A percentile compares a stretch with the other conserved stretches of the same genome.
Evolutionary conservation across 106 monocot genomes (phyloP).

Genomic region (Dendrobium chrysotoxum): DNA sequence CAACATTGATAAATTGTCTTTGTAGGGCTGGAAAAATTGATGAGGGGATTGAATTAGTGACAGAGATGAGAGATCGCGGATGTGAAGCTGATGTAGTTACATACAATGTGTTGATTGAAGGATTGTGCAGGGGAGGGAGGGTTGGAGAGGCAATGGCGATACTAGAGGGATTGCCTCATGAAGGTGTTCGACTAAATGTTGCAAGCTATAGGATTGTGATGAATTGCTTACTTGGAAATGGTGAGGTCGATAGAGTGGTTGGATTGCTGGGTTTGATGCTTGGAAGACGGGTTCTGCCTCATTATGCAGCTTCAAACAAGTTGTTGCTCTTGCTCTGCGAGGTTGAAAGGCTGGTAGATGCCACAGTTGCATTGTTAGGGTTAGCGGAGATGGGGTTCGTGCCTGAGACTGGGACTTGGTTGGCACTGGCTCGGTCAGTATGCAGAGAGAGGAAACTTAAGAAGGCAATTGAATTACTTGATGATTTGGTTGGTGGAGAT

Average conservation of each 20-base stretch:
- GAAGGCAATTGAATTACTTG: slow-evolving; percentile 38
- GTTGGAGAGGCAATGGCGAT: slow-evolving; percentile 45
- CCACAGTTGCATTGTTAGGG: slow-evolving; percentile 49
- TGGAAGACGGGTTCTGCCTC: slow-evolving; percentile 57
- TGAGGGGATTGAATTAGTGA: slow-evolving; percentile 58
- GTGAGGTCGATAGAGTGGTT: slow-evolving; percentile 59
- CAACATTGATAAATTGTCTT: slow-evolving; percentile 51
- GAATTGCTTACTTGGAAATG: slow-evolving; percentile 42
- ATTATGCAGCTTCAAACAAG: slow-evolving; percentile 71
- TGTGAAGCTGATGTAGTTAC: slow-evolving; percentile 55
- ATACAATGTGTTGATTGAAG: slow-evolving; percentile 63
- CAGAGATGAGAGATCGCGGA: slow-evolving; percentile 57
- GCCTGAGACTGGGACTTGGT: slow-evolving; percentile 62
- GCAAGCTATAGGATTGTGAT: slow-evolving; percentile 89
- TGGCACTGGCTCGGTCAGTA: slow-evolving; percentile 32
- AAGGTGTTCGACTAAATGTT: slow-evolving; percentile 50
- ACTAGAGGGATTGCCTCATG: slow-evolving; percentile 47
- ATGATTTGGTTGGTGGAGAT: slow-evolving; percentile 8
- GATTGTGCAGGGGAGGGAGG: slow-evolving; percentile 59
- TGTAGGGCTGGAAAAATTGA: slow-evolving; percentile 50
- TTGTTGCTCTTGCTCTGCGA: slow-evolving; percentile 64
- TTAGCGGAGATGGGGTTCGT: slow-evolving; percentile 53
- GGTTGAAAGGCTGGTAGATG: slow-evolving; percentile 54
- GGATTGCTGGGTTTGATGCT: slow-evolving; percentile 68
- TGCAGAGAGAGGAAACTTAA: slow-evolving; percentile 60